Percentiles rank a stretch among this genome's conserved stretches.
phyloP scores from a whole-genome alignment of 139 green algal genomes.

The Monoraphidium neglectum region DNA sequence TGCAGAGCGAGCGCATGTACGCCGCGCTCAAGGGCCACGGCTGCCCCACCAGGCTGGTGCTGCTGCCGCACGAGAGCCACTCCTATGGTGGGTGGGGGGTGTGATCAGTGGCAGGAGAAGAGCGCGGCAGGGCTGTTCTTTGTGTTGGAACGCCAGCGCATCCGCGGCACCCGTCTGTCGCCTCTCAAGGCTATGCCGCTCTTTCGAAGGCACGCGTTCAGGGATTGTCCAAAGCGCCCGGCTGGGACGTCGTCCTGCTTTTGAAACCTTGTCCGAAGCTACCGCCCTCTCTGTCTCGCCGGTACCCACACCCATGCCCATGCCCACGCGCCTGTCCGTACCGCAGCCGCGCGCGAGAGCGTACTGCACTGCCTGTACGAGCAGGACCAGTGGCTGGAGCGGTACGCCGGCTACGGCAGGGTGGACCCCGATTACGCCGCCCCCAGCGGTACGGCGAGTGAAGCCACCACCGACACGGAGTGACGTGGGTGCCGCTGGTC shows the following conservation, averaged over 20 bases:
- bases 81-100: conserved; percentile 77
- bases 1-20: conserved; percentile 95
- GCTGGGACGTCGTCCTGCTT: no score
- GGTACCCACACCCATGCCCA: no score
- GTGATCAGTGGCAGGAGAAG: conserved; percentile 42
- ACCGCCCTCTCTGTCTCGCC: not conserved
- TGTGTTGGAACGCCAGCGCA: no score
- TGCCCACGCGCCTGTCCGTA: not conserved
- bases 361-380: conserved; percentile 84
- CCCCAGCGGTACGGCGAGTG: no score
- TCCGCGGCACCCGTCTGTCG: no score
- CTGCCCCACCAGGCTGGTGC: conserved; percentile 63
- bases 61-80: conserved; percentile 96
- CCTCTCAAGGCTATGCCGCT: no score
- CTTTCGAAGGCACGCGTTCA: no score
- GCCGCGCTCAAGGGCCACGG: conserved; percentile 32
- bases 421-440: conserved; percentile 37
- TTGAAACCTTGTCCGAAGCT: no score
- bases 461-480: no score
- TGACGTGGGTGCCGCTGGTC: no score
- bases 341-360: conserved; percentile 50
- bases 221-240: no score
- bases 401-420: conserved; percentile 48
- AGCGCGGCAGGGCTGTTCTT: not conserved
- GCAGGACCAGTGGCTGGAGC: conserved; percentile 77